Percentiles rank a stretch among this genome's conserved stretches.
Evolutionary conservation across 176 grass and related monocot genomes (phyloP).

Genomic region (Phyllostachys edulis): DNA sequence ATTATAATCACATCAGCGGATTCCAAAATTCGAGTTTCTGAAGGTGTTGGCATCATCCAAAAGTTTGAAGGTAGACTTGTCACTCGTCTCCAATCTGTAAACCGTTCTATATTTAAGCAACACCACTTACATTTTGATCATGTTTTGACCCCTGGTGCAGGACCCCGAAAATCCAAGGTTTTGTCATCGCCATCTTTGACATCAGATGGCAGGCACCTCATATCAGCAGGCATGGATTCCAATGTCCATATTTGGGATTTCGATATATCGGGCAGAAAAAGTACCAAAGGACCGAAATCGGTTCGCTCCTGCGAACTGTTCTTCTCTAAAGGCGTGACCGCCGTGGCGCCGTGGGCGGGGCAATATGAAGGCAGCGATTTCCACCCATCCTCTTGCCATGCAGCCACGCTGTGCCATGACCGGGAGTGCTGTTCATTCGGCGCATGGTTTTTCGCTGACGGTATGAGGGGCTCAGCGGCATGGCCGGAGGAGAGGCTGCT

Average conservation of each 20-base stretch:
- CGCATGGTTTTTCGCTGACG: slow-evolving; percentile 47
- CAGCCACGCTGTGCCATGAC: slow-evolving; percentile 24
- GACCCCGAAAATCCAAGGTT: slow-evolving; percentile 43
- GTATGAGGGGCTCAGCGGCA: slow-evolving; percentile 39
- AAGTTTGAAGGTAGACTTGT: slow-evolving; percentile 62
- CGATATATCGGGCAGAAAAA: background rate
- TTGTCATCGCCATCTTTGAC: slow-evolving; percentile 53
- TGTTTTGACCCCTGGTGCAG: slow-evolving; percentile 32
- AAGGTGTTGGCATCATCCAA: slow-evolving; percentile 37
- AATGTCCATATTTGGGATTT: slow-evolving; percentile 66
- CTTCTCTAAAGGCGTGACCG: slow-evolving; percentile 45
- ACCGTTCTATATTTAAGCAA: background rate
- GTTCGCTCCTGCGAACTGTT: slow-evolving; percentile 60
- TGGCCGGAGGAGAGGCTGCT: slow-evolving; percentile 81
- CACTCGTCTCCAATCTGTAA: background rate
- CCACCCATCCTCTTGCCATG: background rate
- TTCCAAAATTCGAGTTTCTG: slow-evolving; percentile 50
- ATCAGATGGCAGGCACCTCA: slow-evolving; percentile 52
- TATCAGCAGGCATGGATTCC: slow-evolving; percentile 57
- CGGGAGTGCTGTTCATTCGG: slow-evolving; percentile 51
- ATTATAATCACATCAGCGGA: slow-evolving; percentile 57
- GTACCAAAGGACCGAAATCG: slow-evolving; percentile 7
- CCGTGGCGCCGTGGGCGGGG: slow-evolving; percentile 59
- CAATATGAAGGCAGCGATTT: background rate
- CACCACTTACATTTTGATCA: background rate